These are phyloP conservation scores for Butyriboletus loyo DNA, from an alignment of 768 basidiomycete species.

Conservation along the genomic window DNA sequence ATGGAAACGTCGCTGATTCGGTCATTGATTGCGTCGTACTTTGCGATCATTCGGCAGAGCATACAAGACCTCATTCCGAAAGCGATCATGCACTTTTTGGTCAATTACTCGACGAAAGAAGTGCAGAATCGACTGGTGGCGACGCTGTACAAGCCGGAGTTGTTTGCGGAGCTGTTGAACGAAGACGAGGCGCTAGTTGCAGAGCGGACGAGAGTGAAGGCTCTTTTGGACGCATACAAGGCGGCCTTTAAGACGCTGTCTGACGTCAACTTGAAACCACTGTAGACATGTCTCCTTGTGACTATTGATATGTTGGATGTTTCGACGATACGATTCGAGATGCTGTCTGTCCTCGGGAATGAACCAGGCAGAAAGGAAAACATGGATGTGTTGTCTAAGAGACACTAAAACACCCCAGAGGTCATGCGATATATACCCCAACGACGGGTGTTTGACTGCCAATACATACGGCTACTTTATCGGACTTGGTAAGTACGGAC, in stretches of 20 bases:
- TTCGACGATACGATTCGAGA: no score
- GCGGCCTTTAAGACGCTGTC: conserved; percentile 87
- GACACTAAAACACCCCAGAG: background rate
- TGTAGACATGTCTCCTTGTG: conserved; percentile 25
- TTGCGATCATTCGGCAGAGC: conserved; percentile 91
- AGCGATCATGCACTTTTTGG: conserved; percentile 97
- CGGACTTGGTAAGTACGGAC: conserved; percentile 22
- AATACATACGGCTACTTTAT: conserved; percentile 22
- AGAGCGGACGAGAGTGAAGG: conserved; percentile 91
- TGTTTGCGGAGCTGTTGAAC: conserved; percentile 87
- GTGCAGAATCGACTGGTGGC: conserved; percentile 97
- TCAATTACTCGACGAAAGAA: conserved; percentile 94
- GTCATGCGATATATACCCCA: conserved; percentile 10
- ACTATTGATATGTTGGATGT: background rate
- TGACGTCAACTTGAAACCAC: conserved; percentile 74
- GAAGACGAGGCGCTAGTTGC: conserved; percentile 96
- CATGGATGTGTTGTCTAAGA: conserved; percentile 4
- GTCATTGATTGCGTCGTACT: conserved; percentile 93
- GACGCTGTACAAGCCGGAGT: conserved; percentile 88
- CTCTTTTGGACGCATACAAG: conserved; percentile 92
- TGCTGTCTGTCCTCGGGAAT: no score
- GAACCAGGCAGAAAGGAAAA: background rate
- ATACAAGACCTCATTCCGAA: conserved; percentile 98
- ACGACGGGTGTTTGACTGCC: conserved; percentile 3
- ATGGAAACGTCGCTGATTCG: conserved; percentile 96